These are phyloP conservation scores for Simplicillium sp. DNA, from an alignment of 2,329 filamentous ascomycete genomes.

Conservation along the genomic window DNA sequence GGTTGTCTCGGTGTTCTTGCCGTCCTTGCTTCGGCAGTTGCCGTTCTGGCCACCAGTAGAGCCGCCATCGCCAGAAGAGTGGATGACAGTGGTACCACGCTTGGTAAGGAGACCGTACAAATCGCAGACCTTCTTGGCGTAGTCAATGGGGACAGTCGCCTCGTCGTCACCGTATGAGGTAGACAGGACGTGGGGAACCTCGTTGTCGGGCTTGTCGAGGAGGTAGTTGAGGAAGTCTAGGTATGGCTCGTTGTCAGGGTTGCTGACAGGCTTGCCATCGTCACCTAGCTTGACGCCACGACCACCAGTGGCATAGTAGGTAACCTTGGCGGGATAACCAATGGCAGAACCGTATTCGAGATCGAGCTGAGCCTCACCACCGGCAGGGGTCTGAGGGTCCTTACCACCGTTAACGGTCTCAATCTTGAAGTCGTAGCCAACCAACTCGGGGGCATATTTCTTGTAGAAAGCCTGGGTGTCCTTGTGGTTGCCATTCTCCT, in stretches of 20 bases:
- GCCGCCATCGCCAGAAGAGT: constrained; percentile 19
- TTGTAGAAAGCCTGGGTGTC: constrained; percentile 24
- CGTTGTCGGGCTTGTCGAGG: constrained; percentile 21
- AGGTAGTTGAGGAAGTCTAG: constrained; percentile 34
- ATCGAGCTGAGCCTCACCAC: constrained; percentile 28
- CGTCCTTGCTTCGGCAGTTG: constrained; percentile 43
- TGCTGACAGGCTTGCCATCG: constrained; percentile 9
- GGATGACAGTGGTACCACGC: constrained; percentile 17
- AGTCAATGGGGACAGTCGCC: constrained; percentile 17
- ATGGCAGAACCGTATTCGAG: constrained; percentile 28
- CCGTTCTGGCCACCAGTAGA: constrained; percentile 3
- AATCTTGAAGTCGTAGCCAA: constrained; percentile 15
- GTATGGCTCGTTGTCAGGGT: constrained; percentile 35
- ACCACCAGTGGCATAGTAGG: constrained; percentile 28
- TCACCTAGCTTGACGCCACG: constrained; percentile 18
- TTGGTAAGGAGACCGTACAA: constrained; percentile 21
- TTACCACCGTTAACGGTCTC: constrained; percentile 22
- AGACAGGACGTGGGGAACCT: constrained; percentile 22
- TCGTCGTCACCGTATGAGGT: constrained; percentile 26
- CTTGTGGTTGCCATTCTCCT: constrained; percentile 24
- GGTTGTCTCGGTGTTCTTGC: constrained; percentile 43
- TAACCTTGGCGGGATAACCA: constrained; percentile 22
- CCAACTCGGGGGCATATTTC: constrained; percentile 14
- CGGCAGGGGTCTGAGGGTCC: constrained; percentile 22
- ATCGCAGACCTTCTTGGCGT: constrained; percentile 19